Evolutionary conservation across 176 grass and related monocot genomes (phyloP), one percentile per base, ranked within the genome.

Genomic region (Tillandsia leiboldiana): DNA sequence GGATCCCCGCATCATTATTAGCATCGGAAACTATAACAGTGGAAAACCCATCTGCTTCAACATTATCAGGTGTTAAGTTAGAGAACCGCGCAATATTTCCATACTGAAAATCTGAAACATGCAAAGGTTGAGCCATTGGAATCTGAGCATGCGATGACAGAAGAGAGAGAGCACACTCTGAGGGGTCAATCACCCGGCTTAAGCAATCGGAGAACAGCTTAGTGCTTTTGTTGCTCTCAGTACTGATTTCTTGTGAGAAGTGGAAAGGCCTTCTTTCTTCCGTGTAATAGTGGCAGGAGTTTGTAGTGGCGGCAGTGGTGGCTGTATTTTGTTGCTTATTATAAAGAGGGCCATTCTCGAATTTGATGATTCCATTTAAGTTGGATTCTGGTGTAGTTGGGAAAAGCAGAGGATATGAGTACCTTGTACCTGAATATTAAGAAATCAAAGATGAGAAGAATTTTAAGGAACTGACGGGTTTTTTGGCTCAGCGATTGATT

Each of bases 121-220:
- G 33, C 33, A 88, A 82, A 77, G 83, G 79, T 27, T 88, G 79
- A 5, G 62, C 72, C 10, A 73, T 23, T 1, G 75, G 49, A 63
- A 76, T 80, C 20, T 71, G 79, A 53, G 76, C 72, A 8, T 73
- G 89, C 51, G 66, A 80, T 92, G 89, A 92, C 89, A 92, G 89
- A 92, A 88, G 89, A 92, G 89, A 92, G 89, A 85, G 89, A 92
- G 85, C 89, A 92, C 89, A 88, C 68, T 77, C 76, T 42, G 71
- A 71, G 22, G 72, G 73, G 68, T 77, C 51, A 53, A 75, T 72
- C 63, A 81, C 63, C 58, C 72, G 81, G 27, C 65, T 82, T 73
- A 82, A 79, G 66, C 74, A 12, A 8, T 69, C 18, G 12, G 73
- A 80, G 53, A 84, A 86, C 70, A 80, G 66, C 67, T 77, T 75